Base-by-base conservation (phyloP, 441 rosid species). In the Populus hybrid region DNA sequence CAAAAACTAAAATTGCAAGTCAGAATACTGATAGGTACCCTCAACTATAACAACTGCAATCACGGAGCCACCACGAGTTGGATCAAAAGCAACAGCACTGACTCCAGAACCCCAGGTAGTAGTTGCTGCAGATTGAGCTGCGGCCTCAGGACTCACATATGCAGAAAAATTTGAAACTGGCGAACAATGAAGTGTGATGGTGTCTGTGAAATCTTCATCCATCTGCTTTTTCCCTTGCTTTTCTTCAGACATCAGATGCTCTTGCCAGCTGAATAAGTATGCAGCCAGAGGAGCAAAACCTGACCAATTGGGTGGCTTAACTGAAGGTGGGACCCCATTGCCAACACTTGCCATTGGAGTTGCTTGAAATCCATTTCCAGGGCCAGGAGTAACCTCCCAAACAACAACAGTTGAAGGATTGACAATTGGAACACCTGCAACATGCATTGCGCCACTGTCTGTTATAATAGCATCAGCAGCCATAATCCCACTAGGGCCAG, bases 401-500 rank as follows among this genome's bases (percentile, higher is more conserved):
- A 97, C 98, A 86, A 94, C 99, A 80, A 97, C 90, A 81, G 99
- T 94, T 79, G 99, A 94, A 24, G 99, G 99, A 77, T 94, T 97
- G 72, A 94, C 98, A 85, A 97, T 94, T 77, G 99, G 99, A 83
- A 94, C 99, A 61, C 99, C 99, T 45, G 99, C 99, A 80, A 97
- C 97, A 83, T 94, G 98, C 97, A 97, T 88, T 72, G 97, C 97
- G 77, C 99, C 98, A 78, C 94, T 93, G 80, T 97, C 98, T 12
- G 98, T 97, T 87, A 94, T 84, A 73, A 97, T 94, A 72, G 97
- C 98, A 93, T 97, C 99, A 74, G 99, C 99, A 81, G 99, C 99
- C 99, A 97, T 94, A 81, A 97, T 97, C 63, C 99, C 98, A 83
- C 99, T 93, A 80, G 99, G 99, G 45, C 99, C 99, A 76, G 98